Evolutionary conservation across 2,329 filamentous ascomycete genomes (phyloP), one percentile per base, ranked within the genome.

Genomic region (Hypoxylon sp.): DNA sequence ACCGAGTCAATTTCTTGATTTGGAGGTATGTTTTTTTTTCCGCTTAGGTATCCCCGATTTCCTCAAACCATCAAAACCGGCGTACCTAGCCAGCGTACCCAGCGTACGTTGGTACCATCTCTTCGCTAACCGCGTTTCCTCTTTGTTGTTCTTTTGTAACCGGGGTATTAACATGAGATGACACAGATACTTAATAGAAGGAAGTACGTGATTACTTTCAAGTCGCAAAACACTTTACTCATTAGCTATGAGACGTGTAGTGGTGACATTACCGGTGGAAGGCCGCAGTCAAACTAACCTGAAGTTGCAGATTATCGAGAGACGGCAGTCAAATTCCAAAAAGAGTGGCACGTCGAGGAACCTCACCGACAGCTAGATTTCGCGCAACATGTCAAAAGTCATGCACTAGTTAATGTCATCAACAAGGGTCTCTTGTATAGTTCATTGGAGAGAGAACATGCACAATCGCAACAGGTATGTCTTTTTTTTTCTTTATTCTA

Each of bases 1-100:
- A 91, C 80, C 85, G 87, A 83, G 83, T 91, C 85, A 91, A 91
- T 83, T 91, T 88, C 84, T 85, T 91, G 80, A 85, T 91, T 79
- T 91, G 89, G 89, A 90, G 88, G 89, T 91, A 84, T 81, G 88
- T 86, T 76, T 72, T 75, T 65, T 70, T 73, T 72, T 72, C 74
- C 70, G 72, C 66, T 64, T 61, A 65, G 60, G 46, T 66, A 63
- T 70, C 65, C 70, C 72, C 67, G 69, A 67, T 60, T 70, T 63
- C 65, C 55, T 63, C 59, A 58, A 58, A 63, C 64, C 61, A 42
- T n/a, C 55, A 58, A 68, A 55, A 35, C 6, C 26, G 6, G 29
- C 29, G 5, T 31, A 31, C 29, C 29, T 1, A 31, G 29, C 29
- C 4, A 31, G 29, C 29, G 29, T 31, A 26, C 26, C 26, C 4